Evolutionary conservation across 1,284 basidiomycete genomes (phyloP), one percentile per base, ranked within the genome.

Genomic region (Naganishia cerealis): DNA sequence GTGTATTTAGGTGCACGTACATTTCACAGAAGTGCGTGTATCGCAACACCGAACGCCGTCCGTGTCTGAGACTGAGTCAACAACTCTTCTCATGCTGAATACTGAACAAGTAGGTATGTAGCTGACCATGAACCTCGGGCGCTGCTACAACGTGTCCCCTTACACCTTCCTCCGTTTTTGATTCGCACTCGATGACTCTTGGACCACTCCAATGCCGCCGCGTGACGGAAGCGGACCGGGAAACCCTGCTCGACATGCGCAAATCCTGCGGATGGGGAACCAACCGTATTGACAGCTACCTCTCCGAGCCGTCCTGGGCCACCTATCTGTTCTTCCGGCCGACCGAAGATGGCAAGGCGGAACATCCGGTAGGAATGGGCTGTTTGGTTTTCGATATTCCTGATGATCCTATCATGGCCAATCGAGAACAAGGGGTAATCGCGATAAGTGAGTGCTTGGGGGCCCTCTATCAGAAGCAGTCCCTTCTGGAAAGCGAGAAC

Each of bases 351-450:
- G 13, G 50, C 16, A 36, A n/a, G 55, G 38, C 33, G 46, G 57
- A 39, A 24, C 50, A 68, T 16, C 68, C 68, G 8, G 70, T 73
- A 12, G 75, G 74, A 18, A 73, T 75, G 75, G 72, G 71, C 36
- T 68, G 71, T 33, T 73, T 70, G 72, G 66, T 69, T 16, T 63
- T 75, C 39, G 68, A 72, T 39, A 33, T 62, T 43, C 39, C 55
- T 10, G 71, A 69, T 18, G 72, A 76, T 65, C 69, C 65, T 12
- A 72, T 69, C 26, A 58, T 62, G 26, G 74, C 73, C 3, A 71
- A 71, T 63, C 24, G 67, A 38, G 43, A 63, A 13, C 42, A 18
- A 26, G 43, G 58, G 3, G 53, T 43, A 8, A 72, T 75, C 10
- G 50, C 72, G 29, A 40, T 74, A 2, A 57, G 73, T 75, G 54